Evolutionary conservation across 202 grass and related monocot species (phyloP).

Genomic region (Brachypodium distachyon): DNA sequence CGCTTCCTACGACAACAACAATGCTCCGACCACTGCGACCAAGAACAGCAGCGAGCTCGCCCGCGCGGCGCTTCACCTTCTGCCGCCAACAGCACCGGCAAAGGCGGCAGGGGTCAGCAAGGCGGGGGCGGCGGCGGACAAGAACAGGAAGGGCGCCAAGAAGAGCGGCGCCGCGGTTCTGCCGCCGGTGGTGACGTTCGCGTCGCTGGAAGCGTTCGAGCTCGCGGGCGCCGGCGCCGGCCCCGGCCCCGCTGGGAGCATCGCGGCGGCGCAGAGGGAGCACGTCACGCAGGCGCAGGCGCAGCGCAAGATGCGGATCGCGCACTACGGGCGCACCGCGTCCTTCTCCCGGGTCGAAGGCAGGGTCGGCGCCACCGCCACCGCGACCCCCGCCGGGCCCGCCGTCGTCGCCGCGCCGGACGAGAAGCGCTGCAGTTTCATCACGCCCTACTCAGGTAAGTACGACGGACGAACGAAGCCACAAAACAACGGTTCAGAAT

Average conservation of each 20-base stretch:
- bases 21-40: not conserved
- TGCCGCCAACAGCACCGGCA: constrained; percentile 29
- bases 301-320: constrained; percentile 90
- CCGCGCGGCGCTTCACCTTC: not conserved
- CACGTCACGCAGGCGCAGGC: constrained; percentile 57
- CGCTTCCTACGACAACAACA: constrained; percentile 23
- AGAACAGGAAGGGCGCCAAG: constrained; percentile 45
- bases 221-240: too few species aligned
- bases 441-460: constrained; percentile 74
- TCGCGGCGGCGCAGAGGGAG: constrained; percentile 88
- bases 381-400: not conserved
- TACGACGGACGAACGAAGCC: not conserved
- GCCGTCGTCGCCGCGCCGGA: constrained; percentile 7
- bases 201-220: constrained; percentile 37
- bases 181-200: constrained; percentile 35
- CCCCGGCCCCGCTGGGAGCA: constrained; percentile 76
- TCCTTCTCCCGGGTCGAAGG: constrained; percentile 68
- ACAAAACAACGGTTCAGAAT: not conserved
- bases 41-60: constrained; percentile 19
- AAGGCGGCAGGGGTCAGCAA: constrained; percentile 20
- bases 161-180: constrained; percentile 45
- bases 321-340: constrained; percentile 78
- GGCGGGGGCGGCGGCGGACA: constrained; percentile 20
- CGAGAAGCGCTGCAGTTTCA: constrained; percentile 97
- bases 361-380: constrained; percentile 34